Base-by-base conservation (phyloP, 495 filamentous ascomycete genomes). In the Astrocystis sublimbata region DNA sequence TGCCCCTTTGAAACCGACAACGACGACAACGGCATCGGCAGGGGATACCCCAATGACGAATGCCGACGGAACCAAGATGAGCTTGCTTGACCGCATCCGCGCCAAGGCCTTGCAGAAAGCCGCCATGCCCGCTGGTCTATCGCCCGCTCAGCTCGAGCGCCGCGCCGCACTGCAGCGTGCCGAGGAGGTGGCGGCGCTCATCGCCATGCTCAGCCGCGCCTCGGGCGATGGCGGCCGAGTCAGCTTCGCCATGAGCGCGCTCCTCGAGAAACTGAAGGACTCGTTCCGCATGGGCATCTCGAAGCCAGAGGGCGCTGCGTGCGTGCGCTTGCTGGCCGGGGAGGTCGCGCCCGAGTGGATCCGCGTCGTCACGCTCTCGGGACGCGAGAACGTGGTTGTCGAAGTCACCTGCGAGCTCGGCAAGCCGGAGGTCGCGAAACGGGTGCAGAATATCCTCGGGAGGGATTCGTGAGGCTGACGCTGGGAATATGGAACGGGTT, bases 281-380 rank as follows among this genome's bases (percentile, higher is more conserved):
- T 88, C 85, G 52, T 71, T 88, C 58, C 75, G 85, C 36, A 85
- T 78, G 58, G 85, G 86, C 4, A 80, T 89, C 43, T 83, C 81
- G 42, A 78, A 73, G 56, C 85, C 84, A 52, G 88, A 90, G 63
- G 86, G 76, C 3, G 73, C 75, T 35, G 65, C 56, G 17, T 86
- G 81, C 63, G 75, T 90, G n/a, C 74, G 76, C 51, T 51, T 89
- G 60, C 66, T 90, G 62, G 81, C 75, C 15, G 50, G 31, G 1
- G 87, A 89, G 74, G 79, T 90, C 24, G 80, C 82, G 43, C 85
- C 88, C 0, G 81, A 83, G 60, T 90, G 88, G 85, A 64, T 89
- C 38, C 69, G 76, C 33, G 66, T 89, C 1, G 76, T 88, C 38
- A 78, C 76, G 57, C 70, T 87, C 43, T 83, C 81, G 0, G 81